Conservation (phyloP, 192 early-diverging fungal genomes). For the Backusella westeae region DNA sequence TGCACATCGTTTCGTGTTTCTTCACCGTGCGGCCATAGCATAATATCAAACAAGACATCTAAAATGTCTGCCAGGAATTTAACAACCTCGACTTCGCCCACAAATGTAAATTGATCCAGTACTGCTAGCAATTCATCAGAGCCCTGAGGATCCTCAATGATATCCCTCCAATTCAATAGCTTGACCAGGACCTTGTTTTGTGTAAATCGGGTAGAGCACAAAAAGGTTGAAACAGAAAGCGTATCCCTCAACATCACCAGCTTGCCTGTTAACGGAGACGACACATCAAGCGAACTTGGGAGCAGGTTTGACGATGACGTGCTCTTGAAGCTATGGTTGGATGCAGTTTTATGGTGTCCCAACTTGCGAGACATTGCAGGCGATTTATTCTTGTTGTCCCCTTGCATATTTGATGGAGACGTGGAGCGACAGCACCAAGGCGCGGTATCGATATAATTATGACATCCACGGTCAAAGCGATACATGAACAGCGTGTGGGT, state of each 20-base stretch:
- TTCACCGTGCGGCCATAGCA: conserved; percentile 30
- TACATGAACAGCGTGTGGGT: conserved; percentile 58
- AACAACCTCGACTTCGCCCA: conserved; percentile 66
- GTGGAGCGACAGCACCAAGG: conserved; percentile 40
- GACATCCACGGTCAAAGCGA: conserved; percentile 52
- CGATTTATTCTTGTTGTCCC: conserved; percentile 8
- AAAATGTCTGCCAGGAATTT: conserved; percentile 66
- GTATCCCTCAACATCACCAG: conserved; percentile 40
- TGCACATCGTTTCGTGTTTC: conserved; percentile 30
- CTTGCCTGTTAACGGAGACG: not conserved
- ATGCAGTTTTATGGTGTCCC: conserved; percentile 10
- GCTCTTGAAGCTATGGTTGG: conserved; percentile 17
- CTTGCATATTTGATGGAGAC: conserved; percentile 26
- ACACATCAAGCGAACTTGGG: not conserved
- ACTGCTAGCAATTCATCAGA: conserved; percentile 35
- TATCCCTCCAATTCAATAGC: conserved; percentile 60
- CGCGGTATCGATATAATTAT: conserved; percentile 49
- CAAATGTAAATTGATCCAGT: conserved; percentile 50
- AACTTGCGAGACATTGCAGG: not conserved
- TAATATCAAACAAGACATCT: conserved; percentile 59
- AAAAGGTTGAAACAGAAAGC: conserved; percentile 48
- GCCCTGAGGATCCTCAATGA: conserved; percentile 12
- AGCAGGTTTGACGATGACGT: not conserved
- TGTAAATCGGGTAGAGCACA: conserved; percentile 66
- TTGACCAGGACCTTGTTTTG: conserved; percentile 63